These are phyloP conservation scores for Glebionis coronaria DNA, from an alignment of 129 eudicot species.

Conservation along the genomic window DNA sequence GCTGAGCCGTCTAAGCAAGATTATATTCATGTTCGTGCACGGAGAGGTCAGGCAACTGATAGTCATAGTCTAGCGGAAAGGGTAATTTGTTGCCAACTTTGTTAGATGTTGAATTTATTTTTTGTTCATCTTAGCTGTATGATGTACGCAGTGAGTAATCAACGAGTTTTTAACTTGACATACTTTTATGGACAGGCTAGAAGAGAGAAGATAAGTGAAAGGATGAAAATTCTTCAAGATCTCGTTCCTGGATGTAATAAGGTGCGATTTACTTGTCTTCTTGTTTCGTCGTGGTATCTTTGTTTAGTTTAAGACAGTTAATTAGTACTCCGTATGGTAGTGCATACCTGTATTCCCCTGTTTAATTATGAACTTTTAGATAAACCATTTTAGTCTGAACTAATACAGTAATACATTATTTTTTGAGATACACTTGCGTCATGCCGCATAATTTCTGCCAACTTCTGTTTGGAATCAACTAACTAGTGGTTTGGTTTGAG, in stretches of 20 bases:
- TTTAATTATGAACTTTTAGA: background rate
- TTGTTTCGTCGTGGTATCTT: conserved; percentile 2
- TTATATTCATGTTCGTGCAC: conserved; percentile 93
- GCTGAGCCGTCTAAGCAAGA: conserved; percentile 82
- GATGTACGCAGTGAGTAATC: no score
- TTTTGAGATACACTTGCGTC: background rate
- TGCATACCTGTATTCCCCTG: background rate
- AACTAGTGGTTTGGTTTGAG: background rate
- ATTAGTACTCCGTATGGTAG: background rate
- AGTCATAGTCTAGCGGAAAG: conserved; percentile 98
- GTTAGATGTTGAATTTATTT: background rate
- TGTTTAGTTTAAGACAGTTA: background rate
- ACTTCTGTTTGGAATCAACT: no score
- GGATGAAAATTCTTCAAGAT: conserved; percentile 98
- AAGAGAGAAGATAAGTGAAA: conserved; percentile 97
- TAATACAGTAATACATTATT: background rate
- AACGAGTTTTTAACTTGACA: background rate
- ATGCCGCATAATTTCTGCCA: no score
- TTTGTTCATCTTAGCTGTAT: background rate
- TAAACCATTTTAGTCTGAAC: conserved; percentile 1
- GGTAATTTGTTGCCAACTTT: conserved; percentile 37
- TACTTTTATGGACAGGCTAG: conserved; percentile 62
- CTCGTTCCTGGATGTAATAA: conserved; percentile 94
- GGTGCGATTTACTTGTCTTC: conserved; percentile 32
- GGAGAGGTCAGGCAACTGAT: conserved; percentile 99